Conservation (phyloP, 495 filamentous ascomycete species). For the Neurospora sp. region DNA sequence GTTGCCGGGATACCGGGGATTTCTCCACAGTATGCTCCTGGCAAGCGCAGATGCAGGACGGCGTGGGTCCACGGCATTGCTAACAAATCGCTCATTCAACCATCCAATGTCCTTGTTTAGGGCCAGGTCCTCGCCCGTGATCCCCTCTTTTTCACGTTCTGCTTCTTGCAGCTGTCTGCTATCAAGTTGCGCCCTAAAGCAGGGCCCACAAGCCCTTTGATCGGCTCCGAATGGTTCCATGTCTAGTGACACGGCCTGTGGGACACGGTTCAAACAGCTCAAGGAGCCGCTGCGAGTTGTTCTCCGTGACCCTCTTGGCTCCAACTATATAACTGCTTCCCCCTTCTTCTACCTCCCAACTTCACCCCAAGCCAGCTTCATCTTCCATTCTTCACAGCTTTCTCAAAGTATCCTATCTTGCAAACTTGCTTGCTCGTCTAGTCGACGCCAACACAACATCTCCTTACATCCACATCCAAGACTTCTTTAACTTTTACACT, state of each 20-base stretch:
- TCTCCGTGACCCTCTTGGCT: background rate
- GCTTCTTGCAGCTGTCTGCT: background rate
- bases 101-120: background rate
- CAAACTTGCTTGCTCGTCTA: background rate
- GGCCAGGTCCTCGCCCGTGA: background rate
- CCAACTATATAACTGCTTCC: background rate
- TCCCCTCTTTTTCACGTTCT: background rate
- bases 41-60: background rate
- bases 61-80: background rate
- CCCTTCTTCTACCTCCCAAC: background rate
- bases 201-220: background rate
- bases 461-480: background rate
- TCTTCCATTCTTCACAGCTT: background rate
- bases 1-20: background rate
- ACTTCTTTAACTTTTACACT: slow-evolving; percentile 1
- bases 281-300: background rate
- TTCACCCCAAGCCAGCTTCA: background rate
- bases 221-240: background rate
- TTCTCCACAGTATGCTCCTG: background rate
- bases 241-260: background rate
- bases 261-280: background rate
- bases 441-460: background rate
- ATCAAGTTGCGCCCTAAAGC: background rate
- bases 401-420: background rate
- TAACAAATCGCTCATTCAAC: background rate